Evolutionary conservation across 192 early-diverging fungal species (phyloP), one percentile per base, ranked within the genome.

Genomic region (Chytriomyces sp.): DNA sequence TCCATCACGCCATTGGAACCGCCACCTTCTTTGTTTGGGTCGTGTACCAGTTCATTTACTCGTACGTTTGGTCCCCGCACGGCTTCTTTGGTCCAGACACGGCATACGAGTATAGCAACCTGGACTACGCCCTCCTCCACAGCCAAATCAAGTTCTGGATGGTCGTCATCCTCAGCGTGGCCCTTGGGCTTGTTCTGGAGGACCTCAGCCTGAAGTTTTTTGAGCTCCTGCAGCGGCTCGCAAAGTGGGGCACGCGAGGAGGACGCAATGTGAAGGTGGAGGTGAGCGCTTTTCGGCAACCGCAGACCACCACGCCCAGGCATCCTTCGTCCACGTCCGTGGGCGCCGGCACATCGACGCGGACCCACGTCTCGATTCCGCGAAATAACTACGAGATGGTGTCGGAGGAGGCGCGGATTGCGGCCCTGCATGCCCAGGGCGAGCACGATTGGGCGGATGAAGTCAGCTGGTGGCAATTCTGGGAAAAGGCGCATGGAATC

Each of bases 361-460:
- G n/a, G n/a, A 28, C 22, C 14, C 14, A 32, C 10, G 39, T 25
- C 49, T 2, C 30, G 53, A 5, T 2, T 14, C 39, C 68, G 17
- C 37, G 40, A 41, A 68, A 68, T 55, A 68, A 56, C 6, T 74
- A 74, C 38, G 62, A 66, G 49, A 17, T 34, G 33, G 64, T 55
- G 39, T 22, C 26, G 30, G 65, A 75, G 49, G 74, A 75, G 26
- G 74, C 74, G 5, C 28, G 38, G 31, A 32, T 69, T 41, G 74
- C 74, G 5, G 74, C 74, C 28, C 8, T 39, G 39, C 37, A 69
- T 69, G 74, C 74, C 6, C 22, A 52, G 8, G 74, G 74, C 28
- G 74, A 69, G 56, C 74, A 75, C 52, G 39, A 69, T 52, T 75
- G 74, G 74, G 74, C 55, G n/a, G 58, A 75, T 26, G 74, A 75